Conservation (phyloP, 768 basidiomycete genomes). For the Mycena vulgaris region DNA sequence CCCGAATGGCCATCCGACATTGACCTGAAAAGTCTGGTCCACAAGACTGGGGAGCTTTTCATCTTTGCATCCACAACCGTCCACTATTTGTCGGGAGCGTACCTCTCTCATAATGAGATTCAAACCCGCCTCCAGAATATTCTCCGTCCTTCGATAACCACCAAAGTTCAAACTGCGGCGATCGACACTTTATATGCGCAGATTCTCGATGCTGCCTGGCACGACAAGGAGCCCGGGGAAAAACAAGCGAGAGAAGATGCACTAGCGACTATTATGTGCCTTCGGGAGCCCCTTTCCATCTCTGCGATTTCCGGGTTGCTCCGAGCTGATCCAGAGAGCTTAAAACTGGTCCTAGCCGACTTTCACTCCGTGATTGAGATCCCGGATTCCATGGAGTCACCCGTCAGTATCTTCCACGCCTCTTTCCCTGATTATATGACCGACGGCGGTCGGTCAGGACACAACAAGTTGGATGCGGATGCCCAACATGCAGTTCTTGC, state of each 20-base stretch:
- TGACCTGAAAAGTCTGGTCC: neutral
- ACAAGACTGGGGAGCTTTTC: neutral
- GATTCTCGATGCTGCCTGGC: neutral
- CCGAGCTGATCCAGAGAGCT: neutral
- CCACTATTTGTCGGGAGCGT: neutral
- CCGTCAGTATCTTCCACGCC: constrained; percentile 8
- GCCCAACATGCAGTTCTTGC: neutral
- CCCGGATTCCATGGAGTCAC: neutral
- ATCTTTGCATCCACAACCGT: neutral
- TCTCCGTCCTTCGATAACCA: neutral
- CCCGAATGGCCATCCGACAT: neutral
- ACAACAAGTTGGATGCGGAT: neutral
- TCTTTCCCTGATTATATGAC: constrained; percentile 15
- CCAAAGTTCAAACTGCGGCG: neutral
- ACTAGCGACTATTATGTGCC: neutral
- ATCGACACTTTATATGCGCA: constrained; percentile 3
- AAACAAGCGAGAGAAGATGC: neutral
- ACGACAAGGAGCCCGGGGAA: neutral
- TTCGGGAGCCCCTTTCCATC: constrained; percentile 5
- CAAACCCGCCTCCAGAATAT: neutral
- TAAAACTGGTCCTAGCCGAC: neutral
- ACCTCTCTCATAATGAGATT: neutral
- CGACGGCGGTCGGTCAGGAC: neutral
- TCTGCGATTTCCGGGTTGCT: neutral
- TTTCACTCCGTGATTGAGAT: constrained; percentile 15